Conservation (phyloP, 2,329 filamentous ascomycete species). For the Microdochium paspali region DNA sequence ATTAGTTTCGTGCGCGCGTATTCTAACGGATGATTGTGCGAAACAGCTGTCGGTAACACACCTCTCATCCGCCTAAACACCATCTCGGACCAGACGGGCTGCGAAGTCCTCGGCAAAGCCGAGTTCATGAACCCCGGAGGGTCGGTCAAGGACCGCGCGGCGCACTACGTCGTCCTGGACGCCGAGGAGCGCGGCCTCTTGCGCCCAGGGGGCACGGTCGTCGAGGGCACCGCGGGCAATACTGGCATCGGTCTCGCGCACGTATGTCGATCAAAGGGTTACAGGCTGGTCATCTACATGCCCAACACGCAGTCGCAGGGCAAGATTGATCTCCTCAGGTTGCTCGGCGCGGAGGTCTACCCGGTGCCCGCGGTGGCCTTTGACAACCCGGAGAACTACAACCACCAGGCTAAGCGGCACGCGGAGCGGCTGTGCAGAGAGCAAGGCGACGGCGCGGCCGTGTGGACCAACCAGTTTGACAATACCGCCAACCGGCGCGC, state of each 20-base stretch:
- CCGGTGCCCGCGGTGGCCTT: constrained; percentile 93
- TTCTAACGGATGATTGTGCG: constrained; percentile 1
- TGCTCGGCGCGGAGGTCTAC: constrained; percentile 91
- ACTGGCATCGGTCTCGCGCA: constrained; percentile 96
- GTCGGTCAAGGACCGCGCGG: constrained; percentile 91
- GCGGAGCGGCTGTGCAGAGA: constrained; percentile 71
- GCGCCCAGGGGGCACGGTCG: constrained; percentile 79
- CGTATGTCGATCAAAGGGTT: constrained; percentile 85
- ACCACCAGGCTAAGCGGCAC: constrained; percentile 86
- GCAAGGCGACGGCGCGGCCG: constrained; percentile 38
- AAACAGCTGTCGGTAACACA: constrained; percentile 87
- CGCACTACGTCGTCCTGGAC: constrained; percentile 86
- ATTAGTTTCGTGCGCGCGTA: neutral
- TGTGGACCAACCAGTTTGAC: constrained; percentile 99
- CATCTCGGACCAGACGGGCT: constrained; percentile 84
- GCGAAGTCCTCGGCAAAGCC: constrained; percentile 90
- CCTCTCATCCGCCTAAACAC: constrained; percentile 84
- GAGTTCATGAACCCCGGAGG: constrained; percentile 99
- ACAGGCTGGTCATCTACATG: constrained; percentile 98
- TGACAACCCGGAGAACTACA: constrained; percentile 94
- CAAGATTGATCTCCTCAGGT: constrained; percentile 86
- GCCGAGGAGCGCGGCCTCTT: constrained; percentile 83
- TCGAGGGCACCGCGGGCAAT: constrained; percentile 96
- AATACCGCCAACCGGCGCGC: constrained; percentile 89
- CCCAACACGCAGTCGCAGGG: constrained; percentile 97